These are phyloP conservation scores for Exophiala sp. DNA, from an alignment of 2,329 filamentous ascomycete genomes.

Conservation along the genomic window DNA sequence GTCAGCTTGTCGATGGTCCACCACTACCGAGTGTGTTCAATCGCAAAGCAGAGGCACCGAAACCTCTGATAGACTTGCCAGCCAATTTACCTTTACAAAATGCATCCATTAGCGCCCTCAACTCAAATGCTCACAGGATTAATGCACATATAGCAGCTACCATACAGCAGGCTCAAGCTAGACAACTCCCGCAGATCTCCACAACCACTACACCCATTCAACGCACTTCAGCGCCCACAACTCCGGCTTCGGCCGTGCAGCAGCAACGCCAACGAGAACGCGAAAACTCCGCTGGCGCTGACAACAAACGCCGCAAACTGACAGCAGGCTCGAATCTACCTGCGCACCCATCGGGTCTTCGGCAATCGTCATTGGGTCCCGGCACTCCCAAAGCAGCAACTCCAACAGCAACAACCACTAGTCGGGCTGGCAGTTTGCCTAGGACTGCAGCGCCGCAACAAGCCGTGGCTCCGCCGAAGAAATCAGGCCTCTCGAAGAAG, in stretches of 20 bases:
- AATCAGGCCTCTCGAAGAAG: constrained; percentile 51
- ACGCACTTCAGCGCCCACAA: constrained; percentile 44
- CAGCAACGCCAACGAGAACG: constrained; percentile 45
- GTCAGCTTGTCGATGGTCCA: constrained; percentile 57
- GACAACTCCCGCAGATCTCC: constrained; percentile 30
- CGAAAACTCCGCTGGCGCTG: constrained; percentile 54
- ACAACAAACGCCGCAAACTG: constrained; percentile 58
- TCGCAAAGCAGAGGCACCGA: constrained; percentile 45
- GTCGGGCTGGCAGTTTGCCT: constrained; percentile 59
- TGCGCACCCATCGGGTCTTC: constrained; percentile 52
- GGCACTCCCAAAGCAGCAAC: constrained; percentile 62
- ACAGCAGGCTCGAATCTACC: constrained; percentile 42
- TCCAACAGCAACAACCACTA: constrained; percentile 40
- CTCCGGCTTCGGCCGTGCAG: constrained; percentile 37
- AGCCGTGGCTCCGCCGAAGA: constrained; percentile 49
- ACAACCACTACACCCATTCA: constrained; percentile 19
- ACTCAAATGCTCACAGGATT: constrained; percentile 51
- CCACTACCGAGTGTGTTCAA: constrained; percentile 58
- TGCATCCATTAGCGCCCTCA: constrained; percentile 54
- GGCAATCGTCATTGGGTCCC: constrained; percentile 60
- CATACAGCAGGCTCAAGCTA: constrained; percentile 31
- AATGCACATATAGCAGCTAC: constrained; percentile 42
- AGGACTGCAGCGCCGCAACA: constrained; percentile 32
- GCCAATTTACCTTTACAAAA: constrained; percentile 51
- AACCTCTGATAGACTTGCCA: constrained; percentile 49